Conservation (phyloP, 768 basidiomycete genomes). For the Nevesoporus exiguus region DNA sequence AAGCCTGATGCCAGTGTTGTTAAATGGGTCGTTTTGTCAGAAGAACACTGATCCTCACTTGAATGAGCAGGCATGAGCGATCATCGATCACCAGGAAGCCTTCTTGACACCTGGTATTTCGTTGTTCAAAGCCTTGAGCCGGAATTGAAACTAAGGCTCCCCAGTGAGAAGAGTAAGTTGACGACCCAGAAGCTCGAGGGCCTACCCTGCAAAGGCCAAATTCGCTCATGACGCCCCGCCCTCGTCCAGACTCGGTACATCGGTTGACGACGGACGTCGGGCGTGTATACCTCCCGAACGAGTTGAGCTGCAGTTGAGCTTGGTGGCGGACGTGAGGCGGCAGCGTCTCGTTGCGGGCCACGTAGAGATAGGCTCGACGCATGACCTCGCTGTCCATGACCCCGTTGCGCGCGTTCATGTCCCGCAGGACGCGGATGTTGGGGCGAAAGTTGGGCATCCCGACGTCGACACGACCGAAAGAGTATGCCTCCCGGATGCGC, state of each 20-base stretch:
- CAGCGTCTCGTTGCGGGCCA: slow-evolving; percentile 89
- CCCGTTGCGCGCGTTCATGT: slow-evolving; percentile 72
- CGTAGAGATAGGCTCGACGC: slow-evolving; percentile 87
- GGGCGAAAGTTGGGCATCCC: slow-evolving; percentile 31
- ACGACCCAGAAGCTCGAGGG: slow-evolving; percentile 1
- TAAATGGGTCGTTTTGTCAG: not conserved
- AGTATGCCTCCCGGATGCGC: too few species aligned
- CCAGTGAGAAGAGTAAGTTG: not conserved
- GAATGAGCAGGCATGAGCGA: not conserved
- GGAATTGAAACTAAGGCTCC: slow-evolving; percentile 77
- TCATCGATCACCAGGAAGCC: slow-evolving; percentile 85
- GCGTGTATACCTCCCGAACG: slow-evolving; percentile 76
- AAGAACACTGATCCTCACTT: not conserved
- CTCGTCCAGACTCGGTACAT: slow-evolving; percentile 80
- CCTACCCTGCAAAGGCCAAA: slow-evolving; percentile 81
- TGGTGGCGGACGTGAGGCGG: slow-evolving; percentile 87
- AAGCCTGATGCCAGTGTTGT: not conserved
- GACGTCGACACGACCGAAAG: not conserved
- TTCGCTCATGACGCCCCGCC: slow-evolving; percentile 84
- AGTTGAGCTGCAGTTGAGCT: slow-evolving; percentile 90
- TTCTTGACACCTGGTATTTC: slow-evolving; percentile 87
- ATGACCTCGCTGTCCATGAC: slow-evolving; percentile 75
- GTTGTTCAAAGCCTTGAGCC: slow-evolving; percentile 75
- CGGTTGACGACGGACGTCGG: slow-evolving; percentile 89
- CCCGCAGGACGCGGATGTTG: slow-evolving; percentile 60